A percentile compares a stretch with the other conserved stretches of the same genome.
These are phyloP conservation scores for Aspergillus pseudoviridinutans DNA, from an alignment of 2,329 filamentous ascomycete genomes.

Conservation along the genomic window DNA sequence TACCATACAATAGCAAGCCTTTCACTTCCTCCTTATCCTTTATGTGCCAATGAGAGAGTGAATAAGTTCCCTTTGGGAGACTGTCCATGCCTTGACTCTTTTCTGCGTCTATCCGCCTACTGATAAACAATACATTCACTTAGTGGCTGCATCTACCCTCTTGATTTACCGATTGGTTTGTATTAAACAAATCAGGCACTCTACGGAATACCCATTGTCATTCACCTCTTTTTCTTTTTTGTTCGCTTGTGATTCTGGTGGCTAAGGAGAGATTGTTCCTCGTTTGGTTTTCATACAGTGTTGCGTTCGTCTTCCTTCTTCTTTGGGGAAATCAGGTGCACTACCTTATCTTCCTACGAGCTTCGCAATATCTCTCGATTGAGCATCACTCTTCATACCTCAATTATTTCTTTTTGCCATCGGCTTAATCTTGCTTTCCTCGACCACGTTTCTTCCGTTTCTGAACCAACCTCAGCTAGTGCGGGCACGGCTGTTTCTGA, in stretches of 20 bases:
- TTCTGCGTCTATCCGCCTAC: conserved; percentile 3
- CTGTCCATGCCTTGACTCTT: neutral
- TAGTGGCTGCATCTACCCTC: conserved; percentile 1
- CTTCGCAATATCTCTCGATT: neutral
- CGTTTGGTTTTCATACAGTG: neutral
- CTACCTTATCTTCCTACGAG: neutral
- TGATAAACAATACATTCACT: neutral
- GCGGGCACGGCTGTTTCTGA: neutral
- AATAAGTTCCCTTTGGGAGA: neutral
- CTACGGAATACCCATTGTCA: neutral
- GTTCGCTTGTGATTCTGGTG: neutral
- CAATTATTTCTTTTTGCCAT: neutral
- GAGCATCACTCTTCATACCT: neutral
- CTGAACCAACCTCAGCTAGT: neutral
- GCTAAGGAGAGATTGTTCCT: neutral
- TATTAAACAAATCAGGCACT: neutral
- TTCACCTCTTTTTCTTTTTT: neutral
- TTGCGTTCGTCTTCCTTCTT: neutral
- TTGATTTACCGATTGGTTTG: neutral
- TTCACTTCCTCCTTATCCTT: neutral
- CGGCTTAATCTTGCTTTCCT: neutral
- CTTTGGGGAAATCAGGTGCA: neutral
- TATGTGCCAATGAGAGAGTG: neutral
- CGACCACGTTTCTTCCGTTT: neutral
- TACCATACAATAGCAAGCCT: neutral